Evolutionary conservation across 2,329 filamentous ascomycete genomes (phyloP), one percentile per base, ranked within the genome.

Genomic region (Thermothelomyces thermophilus): DNA sequence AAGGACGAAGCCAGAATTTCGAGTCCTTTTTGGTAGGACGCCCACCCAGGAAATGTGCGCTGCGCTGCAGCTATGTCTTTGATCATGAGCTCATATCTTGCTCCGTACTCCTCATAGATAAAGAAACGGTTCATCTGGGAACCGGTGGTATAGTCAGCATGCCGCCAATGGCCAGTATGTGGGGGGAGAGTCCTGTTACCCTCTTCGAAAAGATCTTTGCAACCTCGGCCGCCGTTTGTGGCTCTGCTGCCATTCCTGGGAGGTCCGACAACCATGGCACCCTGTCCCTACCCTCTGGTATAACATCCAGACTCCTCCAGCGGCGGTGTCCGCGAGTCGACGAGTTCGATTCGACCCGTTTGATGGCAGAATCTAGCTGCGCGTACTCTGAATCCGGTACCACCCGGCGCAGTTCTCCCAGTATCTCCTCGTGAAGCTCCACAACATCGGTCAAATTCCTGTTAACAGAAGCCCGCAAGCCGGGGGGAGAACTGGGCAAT

Each of bases 71-170:
- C 80, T 31, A 94, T 71, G 56, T 95, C 88, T 56, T 86, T 82
- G 41, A 86, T 82, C 73, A 96, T 86, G 57, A 89, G 75, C 58
- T 94, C 88, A 66, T 93, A 95, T 63, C 91, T 91, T 45, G 86
- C 86, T 31, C 87, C 87, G 64, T 95, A 98, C 60, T 95, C 87
- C 68, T 95, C 87, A 64, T 98, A 98, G 43, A 85, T 75, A 63
- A 87, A 86, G 68, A 97, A 93, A 0, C 83, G 82, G 52, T 80
- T 79, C 70, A 94, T 84, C 87, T 95, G 14, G n/a, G 22, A 31
- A 1, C 14, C 33, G 13, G 10, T 11, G 9, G 2, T 8, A 13
- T 2, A 3, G 35, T 52, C 14, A 52, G 46, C n/a, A 16, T 33
- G 9, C 14, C 1, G 20, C 10, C 3, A 17, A 13, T 35, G 20